These are phyloP conservation scores for Ophiostoma populinum DNA, from an alignment of 2,329 filamentous ascomycete genomes.

Conservation along the genomic window DNA sequence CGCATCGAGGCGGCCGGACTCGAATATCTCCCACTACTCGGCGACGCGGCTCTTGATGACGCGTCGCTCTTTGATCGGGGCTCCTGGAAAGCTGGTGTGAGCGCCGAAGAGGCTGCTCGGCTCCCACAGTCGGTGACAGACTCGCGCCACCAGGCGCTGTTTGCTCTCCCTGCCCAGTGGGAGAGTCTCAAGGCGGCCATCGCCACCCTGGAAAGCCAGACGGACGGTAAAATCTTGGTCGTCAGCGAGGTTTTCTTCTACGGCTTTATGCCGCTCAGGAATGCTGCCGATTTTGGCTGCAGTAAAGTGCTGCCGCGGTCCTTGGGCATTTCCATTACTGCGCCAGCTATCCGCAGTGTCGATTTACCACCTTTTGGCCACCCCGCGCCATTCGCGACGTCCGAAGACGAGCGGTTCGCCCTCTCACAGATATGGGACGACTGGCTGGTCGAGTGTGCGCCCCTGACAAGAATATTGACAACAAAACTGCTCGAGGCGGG, in stretches of 20 bases:
- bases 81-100: neutral
- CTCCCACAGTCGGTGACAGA: slow-evolving; percentile 16
- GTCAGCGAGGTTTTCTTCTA: slow-evolving; percentile 21
- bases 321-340: slow-evolving; percentile 21
- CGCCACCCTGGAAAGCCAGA: slow-evolving; percentile 10
- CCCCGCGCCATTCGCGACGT: slow-evolving; percentile 16
- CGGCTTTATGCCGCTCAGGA: slow-evolving; percentile 19
- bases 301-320: slow-evolving; percentile 13
- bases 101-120: slow-evolving; percentile 4
- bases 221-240: slow-evolving; percentile 14
- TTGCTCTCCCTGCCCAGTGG: slow-evolving; percentile 20
- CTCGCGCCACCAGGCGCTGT: slow-evolving; percentile 16
- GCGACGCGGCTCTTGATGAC: slow-evolving; percentile 19
- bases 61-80: slow-evolving; percentile 9
- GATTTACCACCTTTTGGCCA: slow-evolving; percentile 20
- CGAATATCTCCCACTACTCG: slow-evolving; percentile 18
- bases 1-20: slow-evolving; percentile 19
- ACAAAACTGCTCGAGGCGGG: slow-evolving; percentile 16
- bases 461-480: slow-evolving; percentile 15
- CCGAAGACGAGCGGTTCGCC: slow-evolving; percentile 9
- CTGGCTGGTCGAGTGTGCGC: slow-evolving; percentile 14
- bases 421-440: slow-evolving; percentile 16
- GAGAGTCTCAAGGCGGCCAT: slow-evolving; percentile 16
- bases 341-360: slow-evolving; percentile 19
- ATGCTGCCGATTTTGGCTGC: slow-evolving; percentile 14